These are phyloP conservation scores for Raffaelea arxii DNA, from an alignment of 2,329 filamentous ascomycete genomes.

Conservation along the genomic window DNA sequence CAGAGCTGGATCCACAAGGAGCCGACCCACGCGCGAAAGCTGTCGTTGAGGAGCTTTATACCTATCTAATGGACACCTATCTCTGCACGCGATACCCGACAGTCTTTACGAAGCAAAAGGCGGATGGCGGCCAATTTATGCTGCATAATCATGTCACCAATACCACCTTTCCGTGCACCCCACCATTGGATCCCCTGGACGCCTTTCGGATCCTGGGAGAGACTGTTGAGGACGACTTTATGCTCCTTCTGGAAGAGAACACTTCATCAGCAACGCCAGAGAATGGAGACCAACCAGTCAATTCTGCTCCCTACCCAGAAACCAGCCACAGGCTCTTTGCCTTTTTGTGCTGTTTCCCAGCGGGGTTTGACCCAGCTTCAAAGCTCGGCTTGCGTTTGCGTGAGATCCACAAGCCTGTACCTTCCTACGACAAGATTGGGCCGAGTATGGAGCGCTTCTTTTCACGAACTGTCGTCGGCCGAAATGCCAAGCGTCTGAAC, in stretches of 20 bases:
- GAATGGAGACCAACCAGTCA: conserved; percentile 14
- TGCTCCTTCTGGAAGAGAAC: conserved; percentile 34
- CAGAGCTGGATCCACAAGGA: conserved; percentile 12
- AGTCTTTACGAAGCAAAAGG: conserved; percentile 31
- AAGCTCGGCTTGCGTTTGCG: conserved; percentile 39
- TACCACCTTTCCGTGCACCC: conserved; percentile 17
- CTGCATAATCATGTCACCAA: conserved; percentile 29
- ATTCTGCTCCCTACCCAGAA: conserved; percentile 1
- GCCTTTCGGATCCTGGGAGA: conserved; percentile 19
- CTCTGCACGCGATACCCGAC: conserved; percentile 38
- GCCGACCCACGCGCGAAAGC: conserved; percentile 16
- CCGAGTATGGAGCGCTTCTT: conserved; percentile 47
- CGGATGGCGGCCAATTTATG: conserved; percentile 20
- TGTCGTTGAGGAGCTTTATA: conserved; percentile 38
- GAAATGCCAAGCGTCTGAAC: conserved; percentile 39
- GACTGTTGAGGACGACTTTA: conserved; percentile 45
- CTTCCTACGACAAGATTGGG: conserved; percentile 43
- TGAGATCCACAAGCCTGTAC: conserved; percentile 43
- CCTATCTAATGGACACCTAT: conserved; percentile 34
- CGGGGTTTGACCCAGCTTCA: conserved; percentile 39
- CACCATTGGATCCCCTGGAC: conserved; percentile 19
- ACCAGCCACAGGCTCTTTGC: conserved; percentile 31
- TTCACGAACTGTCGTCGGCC: conserved; percentile 34
- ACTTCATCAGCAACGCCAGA: conserved; percentile 15
- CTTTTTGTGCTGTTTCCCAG: conserved; percentile 41